Percentiles rank a stretch among this genome's conserved stretches.
Conservation (phyloP, 306 rosid species). For the Gillenia trifoliata region DNA sequence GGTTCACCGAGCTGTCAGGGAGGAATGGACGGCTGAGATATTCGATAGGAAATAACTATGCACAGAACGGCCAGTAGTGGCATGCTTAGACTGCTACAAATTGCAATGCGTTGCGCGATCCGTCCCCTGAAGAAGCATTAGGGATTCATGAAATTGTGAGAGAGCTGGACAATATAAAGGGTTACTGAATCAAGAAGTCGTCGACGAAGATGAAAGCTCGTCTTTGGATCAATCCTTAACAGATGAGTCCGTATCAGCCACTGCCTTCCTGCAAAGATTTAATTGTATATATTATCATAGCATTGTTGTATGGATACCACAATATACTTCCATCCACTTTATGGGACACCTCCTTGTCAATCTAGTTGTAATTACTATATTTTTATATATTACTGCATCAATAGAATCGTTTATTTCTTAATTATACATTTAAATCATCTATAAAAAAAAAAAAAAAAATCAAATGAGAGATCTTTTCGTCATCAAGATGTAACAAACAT, state of each 20-base stretch:
- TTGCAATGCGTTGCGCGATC: slow-evolving; percentile 61
- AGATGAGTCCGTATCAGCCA: slow-evolving; percentile 39
- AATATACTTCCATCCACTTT: no score
- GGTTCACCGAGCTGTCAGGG: slow-evolving; percentile 73
- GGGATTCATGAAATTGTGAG: slow-evolving; percentile 57
- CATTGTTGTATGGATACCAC: no score
- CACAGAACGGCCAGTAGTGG: slow-evolving; percentile 46
- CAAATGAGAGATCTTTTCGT: no score
- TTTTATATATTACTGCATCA: no score
- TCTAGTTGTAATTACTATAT: no score
- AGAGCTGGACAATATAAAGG: slow-evolving; percentile 50
- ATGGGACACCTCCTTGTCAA: no score
- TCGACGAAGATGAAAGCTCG: not conserved
- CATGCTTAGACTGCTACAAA: slow-evolving; percentile 63
- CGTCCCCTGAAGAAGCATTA: slow-evolving; percentile 52
- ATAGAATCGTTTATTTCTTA: no score
- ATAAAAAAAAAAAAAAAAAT: no score
- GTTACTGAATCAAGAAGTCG: no score
- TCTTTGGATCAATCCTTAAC: slow-evolving; percentile 38
- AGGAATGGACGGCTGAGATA: slow-evolving; percentile 92
- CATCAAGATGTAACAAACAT: no score
- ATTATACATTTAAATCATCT: no score
- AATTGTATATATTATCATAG: no score
- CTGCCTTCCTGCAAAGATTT: not conserved
- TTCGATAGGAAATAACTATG: slow-evolving; percentile 52